A percentile compares a stretch with the other conserved stretches of the same genome.
Conservation (phyloP, 306 rosid genomes). For the Prunus fruticosa region DNA sequence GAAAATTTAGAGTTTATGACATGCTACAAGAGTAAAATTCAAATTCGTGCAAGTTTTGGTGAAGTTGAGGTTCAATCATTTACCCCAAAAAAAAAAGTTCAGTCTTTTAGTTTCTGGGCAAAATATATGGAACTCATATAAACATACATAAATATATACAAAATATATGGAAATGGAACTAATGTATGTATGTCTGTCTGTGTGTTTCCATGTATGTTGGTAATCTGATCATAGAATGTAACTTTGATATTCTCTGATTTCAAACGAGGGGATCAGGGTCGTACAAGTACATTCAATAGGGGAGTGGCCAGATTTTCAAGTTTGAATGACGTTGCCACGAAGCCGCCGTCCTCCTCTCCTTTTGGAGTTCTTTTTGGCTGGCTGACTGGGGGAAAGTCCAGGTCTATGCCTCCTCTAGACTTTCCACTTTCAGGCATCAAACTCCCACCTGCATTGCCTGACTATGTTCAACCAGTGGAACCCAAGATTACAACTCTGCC, state of each 20-base stretch:
- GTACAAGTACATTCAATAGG: conserved; percentile 28
- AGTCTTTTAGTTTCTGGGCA: background rate
- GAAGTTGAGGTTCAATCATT: background rate
- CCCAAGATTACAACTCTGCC: conserved; percentile 70
- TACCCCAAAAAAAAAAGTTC: background rate
- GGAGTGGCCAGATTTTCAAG: conserved; percentile 64
- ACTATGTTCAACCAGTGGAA: conserved; percentile 59
- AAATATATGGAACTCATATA: background rate
- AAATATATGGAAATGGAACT: too few species aligned
- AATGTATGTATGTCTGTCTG: background rate
- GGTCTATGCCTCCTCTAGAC: conserved; percentile 54
- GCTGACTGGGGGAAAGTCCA: conserved; percentile 61
- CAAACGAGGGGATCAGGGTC: conserved; percentile 45
- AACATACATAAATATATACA: too few species aligned
- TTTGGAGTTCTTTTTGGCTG: conserved; percentile 77
- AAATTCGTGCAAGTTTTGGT: background rate
- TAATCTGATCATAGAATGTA: conserved; percentile 16
- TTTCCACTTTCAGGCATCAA: conserved; percentile 65
- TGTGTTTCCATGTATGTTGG: background rate
- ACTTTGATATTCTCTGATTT: conserved; percentile 1
- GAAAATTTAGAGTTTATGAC: background rate
- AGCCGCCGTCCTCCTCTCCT: conserved; percentile 41
- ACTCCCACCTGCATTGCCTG: conserved; percentile 77
- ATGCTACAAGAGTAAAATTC: background rate
- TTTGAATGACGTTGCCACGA: conserved; percentile 52